Conservation (phyloP, 1,284 basidiomycete genomes). For the Cutaneotrichosporon daszewskae region DNA sequence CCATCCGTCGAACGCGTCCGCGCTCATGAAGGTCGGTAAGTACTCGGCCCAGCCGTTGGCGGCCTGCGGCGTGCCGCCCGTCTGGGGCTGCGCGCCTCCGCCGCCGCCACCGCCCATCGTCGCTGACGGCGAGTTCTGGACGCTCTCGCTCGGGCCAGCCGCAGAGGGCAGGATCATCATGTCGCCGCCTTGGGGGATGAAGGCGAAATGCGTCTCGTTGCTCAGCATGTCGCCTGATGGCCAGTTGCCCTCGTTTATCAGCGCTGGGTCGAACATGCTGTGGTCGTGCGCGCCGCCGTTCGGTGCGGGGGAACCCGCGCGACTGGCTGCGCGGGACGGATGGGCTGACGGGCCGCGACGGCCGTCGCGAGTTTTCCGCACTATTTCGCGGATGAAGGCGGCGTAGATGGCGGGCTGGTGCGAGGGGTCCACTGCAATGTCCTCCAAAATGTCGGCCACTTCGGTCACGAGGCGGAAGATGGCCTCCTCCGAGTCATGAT, state of each 20-base stretch:
- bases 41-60: constrained; percentile 41
- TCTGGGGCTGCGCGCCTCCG: constrained; percentile 2
- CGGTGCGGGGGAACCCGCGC: constrained; percentile 10
- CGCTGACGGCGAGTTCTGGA: constrained; percentile 34
- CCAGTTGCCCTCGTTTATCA: constrained; percentile 32
- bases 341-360: constrained; percentile 13
- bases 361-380: constrained; percentile 48
- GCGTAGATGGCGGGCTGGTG: constrained; percentile 85
- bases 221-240: constrained; percentile 28
- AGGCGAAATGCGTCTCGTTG: constrained; percentile 36
- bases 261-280: constrained; percentile 36
- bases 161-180: constrained; percentile 45
- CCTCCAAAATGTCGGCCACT: constrained; percentile 71
- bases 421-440: constrained; percentile 62
- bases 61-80: constrained; percentile 22
- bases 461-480: constrained; percentile 53
- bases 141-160: constrained; percentile 37
- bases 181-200: constrained; percentile 44
- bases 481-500: constrained; percentile 35
- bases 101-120: constrained; percentile 3
- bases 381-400: constrained; percentile 68
- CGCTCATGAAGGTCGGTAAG: constrained; percentile 41
- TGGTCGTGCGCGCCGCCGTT: constrained; percentile 11
- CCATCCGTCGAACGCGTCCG: constrained; percentile 47
- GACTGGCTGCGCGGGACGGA: constrained; percentile 13